These are phyloP conservation scores for Amphirosellinia nigrospora DNA, from an alignment of 495 filamentous ascomycete genomes.

Conservation along the genomic window DNA sequence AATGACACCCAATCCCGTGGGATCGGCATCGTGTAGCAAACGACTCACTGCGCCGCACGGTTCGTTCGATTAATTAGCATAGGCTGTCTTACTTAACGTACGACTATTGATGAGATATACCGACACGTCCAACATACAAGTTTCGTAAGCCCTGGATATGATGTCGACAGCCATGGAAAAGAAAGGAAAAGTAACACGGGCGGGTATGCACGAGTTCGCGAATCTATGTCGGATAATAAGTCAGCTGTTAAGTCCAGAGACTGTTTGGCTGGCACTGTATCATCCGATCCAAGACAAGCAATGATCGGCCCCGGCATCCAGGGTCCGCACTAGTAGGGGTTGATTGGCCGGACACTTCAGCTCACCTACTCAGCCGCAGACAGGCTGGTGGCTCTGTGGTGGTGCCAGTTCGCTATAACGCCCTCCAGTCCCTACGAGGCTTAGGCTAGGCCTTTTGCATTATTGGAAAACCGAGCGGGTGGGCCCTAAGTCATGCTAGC, in stretches of 20 bases:
- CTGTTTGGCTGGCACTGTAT: neutral
- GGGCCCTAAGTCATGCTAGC: neutral
- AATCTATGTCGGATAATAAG: neutral
- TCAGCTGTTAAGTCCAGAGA: neutral
- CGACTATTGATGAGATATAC: neutral
- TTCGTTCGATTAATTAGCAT: neutral
- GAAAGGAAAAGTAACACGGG: neutral
- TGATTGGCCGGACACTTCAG: slow-evolving; percentile 10
- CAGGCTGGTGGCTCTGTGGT: neutral
- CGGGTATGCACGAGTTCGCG: neutral
- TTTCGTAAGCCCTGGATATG: neutral
- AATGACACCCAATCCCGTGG: neutral
- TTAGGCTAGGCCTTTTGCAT: neutral
- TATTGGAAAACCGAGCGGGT: neutral
- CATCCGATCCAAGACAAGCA: neutral
- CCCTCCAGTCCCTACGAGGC: slow-evolving; percentile 9
- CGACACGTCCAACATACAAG: neutral
- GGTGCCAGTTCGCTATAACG: neutral
- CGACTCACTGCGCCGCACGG: neutral
- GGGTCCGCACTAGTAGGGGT: slow-evolving; percentile 8
- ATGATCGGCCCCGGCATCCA: neutral
- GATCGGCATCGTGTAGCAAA: slow-evolving; percentile 1
- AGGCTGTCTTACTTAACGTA: neutral
- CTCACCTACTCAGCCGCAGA: slow-evolving; percentile 12
- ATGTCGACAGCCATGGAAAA: neutral